Percentiles rank a stretch among this genome's conserved stretches.
Evolutionary conservation across 371 early-diverging fungal species (phyloP).

Genomic region (Syncephalastrum contaminatum): DNA sequence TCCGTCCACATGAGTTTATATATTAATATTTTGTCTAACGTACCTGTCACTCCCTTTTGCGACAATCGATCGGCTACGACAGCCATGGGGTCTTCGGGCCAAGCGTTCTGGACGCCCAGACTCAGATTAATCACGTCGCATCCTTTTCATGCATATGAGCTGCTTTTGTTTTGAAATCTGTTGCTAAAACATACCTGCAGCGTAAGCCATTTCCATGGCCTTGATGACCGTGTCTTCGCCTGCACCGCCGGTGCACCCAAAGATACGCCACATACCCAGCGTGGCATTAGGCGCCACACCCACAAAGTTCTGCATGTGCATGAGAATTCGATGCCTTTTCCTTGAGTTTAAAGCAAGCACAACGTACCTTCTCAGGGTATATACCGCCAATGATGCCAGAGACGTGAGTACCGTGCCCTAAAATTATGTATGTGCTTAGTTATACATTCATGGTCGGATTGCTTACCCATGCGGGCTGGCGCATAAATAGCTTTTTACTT

Average conservation of each 20-base stretch:
- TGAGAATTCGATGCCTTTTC: neutral
- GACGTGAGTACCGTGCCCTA: slow-evolving; percentile 59
- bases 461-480: too few relatives aligned
- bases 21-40: neutral
- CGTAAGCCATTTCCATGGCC: slow-evolving; percentile 52
- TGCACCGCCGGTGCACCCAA: slow-evolving; percentile 60
- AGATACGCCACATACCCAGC: slow-evolving; percentile 54
- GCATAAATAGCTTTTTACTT: neutral
- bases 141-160: slow-evolving; percentile 7
- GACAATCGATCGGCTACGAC: slow-evolving; percentile 32
- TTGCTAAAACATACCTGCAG: slow-evolving; percentile 30
- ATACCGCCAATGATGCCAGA: slow-evolving; percentile 61
- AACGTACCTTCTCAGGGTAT: slow-evolving; percentile 25
- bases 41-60: slow-evolving; percentile 25
- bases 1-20: neutral
- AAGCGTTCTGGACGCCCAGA: slow-evolving; percentile 24
- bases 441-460: too few relatives aligned
- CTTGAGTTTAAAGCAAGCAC: too few relatives aligned
- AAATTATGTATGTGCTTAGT: too few relatives aligned
- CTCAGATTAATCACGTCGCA: slow-evolving; percentile 30
- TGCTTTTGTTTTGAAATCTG: slow-evolving; percentile 4
- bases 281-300: slow-evolving; percentile 62
- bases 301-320: slow-evolving; percentile 14
- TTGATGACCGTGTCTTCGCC: slow-evolving; percentile 55
- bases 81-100: slow-evolving; percentile 40